phyloP scores from a whole-genome alignment of 495 filamentous ascomycete genomes.

The Astrothelium subdiscretum region DNA sequence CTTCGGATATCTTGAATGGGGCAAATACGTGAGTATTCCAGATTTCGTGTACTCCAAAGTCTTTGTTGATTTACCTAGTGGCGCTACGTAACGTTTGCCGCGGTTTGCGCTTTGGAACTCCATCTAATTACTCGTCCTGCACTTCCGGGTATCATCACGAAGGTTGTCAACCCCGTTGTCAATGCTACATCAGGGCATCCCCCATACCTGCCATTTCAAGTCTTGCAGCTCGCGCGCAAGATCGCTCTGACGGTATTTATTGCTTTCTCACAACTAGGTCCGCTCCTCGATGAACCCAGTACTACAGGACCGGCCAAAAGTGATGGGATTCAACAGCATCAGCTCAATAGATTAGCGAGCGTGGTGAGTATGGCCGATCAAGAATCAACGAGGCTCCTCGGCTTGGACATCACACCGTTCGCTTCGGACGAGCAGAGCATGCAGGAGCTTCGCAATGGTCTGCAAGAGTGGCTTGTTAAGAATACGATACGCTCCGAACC shows the following conservation, averaged over 20 bases:
- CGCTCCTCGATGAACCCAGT: slow-evolving; percentile 38
- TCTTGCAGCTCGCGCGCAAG: slow-evolving; percentile 64
- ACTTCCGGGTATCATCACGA: slow-evolving; percentile 42
- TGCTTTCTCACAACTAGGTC: slow-evolving; percentile 74
- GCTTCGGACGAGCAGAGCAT: slow-evolving; percentile 53
- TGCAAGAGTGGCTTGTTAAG: slow-evolving; percentile 33
- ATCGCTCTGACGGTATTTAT: slow-evolving; percentile 72
- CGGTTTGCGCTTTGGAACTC: slow-evolving; percentile 61
- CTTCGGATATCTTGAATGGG: slow-evolving; percentile 73
- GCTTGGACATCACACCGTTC: slow-evolving; percentile 75
- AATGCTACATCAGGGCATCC: slow-evolving; percentile 37
- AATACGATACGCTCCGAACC: slow-evolving; percentile 30
- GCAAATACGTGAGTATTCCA: slow-evolving; percentile 43
- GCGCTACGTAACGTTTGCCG: slow-evolving; percentile 68
- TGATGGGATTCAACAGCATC: slow-evolving; percentile 30
- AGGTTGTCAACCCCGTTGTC: slow-evolving; percentile 53
- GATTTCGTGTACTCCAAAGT: not conserved
- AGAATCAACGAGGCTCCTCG: slow-evolving; percentile 58
- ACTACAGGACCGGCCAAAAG: slow-evolving; percentile 15
- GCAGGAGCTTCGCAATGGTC: slow-evolving; percentile 18
- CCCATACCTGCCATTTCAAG: slow-evolving; percentile 80
- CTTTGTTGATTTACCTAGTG: slow-evolving; percentile 39
- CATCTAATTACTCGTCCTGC: slow-evolving; percentile 57
- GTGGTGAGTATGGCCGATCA: slow-evolving; percentile 44
- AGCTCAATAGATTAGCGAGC: slow-evolving; percentile 45